A percentile compares a stretch with the other conserved stretches of the same genome.
phyloP scores from a whole-genome alignment of 768 basidiomycete genomes.

The Agrocybe praecox region DNA sequence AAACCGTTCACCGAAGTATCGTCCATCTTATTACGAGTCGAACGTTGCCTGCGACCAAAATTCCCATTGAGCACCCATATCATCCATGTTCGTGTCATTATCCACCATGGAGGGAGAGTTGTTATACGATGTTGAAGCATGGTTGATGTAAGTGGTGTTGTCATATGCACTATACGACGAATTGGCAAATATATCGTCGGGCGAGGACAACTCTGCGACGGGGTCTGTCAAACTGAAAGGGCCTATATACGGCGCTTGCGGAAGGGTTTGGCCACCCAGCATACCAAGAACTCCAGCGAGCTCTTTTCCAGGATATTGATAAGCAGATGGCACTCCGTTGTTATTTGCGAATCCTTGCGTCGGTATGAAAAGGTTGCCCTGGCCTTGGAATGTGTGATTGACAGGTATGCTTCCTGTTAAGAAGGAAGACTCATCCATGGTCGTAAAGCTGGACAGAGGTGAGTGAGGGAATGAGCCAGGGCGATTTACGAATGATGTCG shows the following conservation, averaged over 20 bases:
- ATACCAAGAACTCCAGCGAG: constrained; percentile 37
- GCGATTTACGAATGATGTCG: constrained; percentile 1
- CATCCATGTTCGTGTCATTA: neutral
- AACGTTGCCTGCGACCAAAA: neutral
- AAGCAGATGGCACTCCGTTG: neutral
- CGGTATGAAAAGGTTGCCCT: constrained; percentile 4
- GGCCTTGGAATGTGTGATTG: constrained; percentile 5
- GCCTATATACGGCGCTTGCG: constrained; percentile 34
- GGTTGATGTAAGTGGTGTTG: no score
- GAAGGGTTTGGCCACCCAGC: constrained; percentile 41
- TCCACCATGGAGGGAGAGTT: neutral
- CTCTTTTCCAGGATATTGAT: constrained; percentile 24
- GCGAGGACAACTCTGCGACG: neutral
- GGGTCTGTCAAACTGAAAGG: constrained; percentile 16
- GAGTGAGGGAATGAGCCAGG: constrained; percentile 9
- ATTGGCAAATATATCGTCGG: constrained; percentile 2
- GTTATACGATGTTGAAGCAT: no score
- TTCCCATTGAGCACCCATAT: neutral
- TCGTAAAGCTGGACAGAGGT: neutral
- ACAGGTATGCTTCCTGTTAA: neutral
- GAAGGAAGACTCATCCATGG: neutral
- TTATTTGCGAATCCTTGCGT: neutral
- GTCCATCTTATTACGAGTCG: neutral
- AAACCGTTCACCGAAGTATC: no score
- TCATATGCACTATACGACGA: neutral